Evolutionary conservation across 805 yeast genomes (phyloP), one percentile per base, ranked within the genome.

Genomic region (Kuraishia piskuri): DNA sequence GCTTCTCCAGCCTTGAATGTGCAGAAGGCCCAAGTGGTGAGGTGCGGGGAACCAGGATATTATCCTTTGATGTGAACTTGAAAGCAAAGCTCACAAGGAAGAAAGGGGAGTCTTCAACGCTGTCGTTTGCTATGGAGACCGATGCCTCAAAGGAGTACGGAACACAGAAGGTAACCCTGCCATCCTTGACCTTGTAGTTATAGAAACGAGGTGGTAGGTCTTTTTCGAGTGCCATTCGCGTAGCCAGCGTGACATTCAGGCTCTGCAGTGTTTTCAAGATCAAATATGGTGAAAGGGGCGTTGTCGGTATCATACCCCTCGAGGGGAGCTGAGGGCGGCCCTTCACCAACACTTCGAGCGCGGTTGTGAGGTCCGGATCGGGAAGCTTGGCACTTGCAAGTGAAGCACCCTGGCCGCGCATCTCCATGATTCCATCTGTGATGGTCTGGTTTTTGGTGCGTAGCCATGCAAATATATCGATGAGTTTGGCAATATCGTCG

Each of bases 401-500:
- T n/a, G 85, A 80, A 51, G 82, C 79, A 57, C 84, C 88, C 22
- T 87, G 71, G n/a, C 76, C 75, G 57, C 84, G 87, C 45, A 90
- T 71, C 12, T 86, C 83, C 70, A 84, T 78, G 20, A 86, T 79
- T 70, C 83, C 61, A 76, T 82, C 54, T 68, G 86, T 61, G 77
- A 91, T 64, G 77, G 78, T 63, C 78, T 82, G 62, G 47, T 88
- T 88, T 61, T 90, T 95, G 50, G 83, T 83, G 56, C 94, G 75
- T 46, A 94, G 75, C 94, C 96, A 94, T 57, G 88, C 86, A 55
- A 95, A 80, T 21, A 92, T 74, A 69, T 94, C 98, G 53, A 94
- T 90, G 57, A 91, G 74, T 52, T 77, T 77, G 48, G 85, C 82
- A 55, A 92, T 83, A 51, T 86, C 88, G 49, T 80, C 76, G 3